A percentile compares a stretch with the other conserved stretches of the same genome.
These are phyloP conservation scores for Lophium mytilinum DNA, from an alignment of 495 filamentous ascomycete genomes.

Conservation along the genomic window DNA sequence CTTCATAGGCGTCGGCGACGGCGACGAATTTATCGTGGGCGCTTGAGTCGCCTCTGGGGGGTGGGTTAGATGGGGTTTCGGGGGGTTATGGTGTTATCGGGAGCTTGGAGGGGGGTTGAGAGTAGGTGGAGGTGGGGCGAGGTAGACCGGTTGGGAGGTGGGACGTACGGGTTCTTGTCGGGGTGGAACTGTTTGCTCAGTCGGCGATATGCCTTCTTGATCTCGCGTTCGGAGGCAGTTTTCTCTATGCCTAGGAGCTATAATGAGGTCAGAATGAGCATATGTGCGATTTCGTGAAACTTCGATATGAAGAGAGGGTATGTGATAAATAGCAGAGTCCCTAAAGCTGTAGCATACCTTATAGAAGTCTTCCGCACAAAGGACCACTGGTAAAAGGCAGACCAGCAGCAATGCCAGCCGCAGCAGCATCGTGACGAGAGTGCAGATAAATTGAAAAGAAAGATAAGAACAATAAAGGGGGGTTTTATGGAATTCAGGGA, in stretches of 20 bases:
- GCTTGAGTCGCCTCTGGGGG: slow-evolving; percentile 57
- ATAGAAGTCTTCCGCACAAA: slow-evolving; percentile 81
- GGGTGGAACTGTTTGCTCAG: slow-evolving; percentile 95
- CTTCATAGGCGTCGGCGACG: slow-evolving; percentile 93
- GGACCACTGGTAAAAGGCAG: slow-evolving; percentile 10
- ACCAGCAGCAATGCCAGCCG: slow-evolving; percentile 16
- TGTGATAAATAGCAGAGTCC: background rate
- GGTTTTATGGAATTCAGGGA: background rate
- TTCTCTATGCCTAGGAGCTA: slow-evolving; percentile 74
- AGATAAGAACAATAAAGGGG: slow-evolving; percentile 9
- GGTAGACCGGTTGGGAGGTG: slow-evolving; percentile 5
- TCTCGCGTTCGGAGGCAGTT: slow-evolving; percentile 75
- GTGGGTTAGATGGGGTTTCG: background rate
- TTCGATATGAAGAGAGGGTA: background rate
- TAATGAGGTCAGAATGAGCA: slow-evolving; percentile 3
- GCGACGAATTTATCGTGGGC: slow-evolving; percentile 91
- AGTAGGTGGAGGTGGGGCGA: background rate
- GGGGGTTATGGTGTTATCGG: slow-evolving; percentile 8
- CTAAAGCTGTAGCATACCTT: slow-evolving; percentile 46
- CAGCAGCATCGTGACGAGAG: slow-evolving; percentile 15
- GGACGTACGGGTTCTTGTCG: slow-evolving; percentile 91
- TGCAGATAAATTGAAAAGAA: background rate
- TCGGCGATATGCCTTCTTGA: slow-evolving; percentile 91
- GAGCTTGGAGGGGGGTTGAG: background rate
- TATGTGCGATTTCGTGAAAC: background rate